Base-by-base conservation (phyloP, 305 asterid species). In the Caryopteris hybrid region DNA sequence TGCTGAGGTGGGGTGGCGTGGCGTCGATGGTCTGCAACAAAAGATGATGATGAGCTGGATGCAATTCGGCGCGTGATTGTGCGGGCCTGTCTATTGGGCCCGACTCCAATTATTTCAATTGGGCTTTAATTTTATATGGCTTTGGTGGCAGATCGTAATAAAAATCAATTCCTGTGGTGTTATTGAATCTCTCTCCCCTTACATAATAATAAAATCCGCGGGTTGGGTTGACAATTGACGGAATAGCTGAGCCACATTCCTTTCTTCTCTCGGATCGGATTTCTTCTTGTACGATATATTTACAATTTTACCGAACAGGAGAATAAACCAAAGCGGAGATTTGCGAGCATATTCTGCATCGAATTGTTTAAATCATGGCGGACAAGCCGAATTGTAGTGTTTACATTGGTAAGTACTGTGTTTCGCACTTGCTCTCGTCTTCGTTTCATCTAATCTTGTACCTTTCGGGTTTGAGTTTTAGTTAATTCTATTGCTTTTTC, bases 341-440 rank as follows among this genome's bases (percentile, higher is more conserved):
- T 54, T 67, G 63, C 29, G 36, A 61, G 70, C 58, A 48, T 29
- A 55, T 62, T 29, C 58, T 27, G n/a, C 1, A 29, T 54, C 31
- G 17, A 50, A 25, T 39, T 48, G 39, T 38, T 45, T 60, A 0
- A 22, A 39, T 58, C 70, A 89, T 89, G 90, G 86, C 89, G 48
- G 89, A 83, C 17, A 78, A 77, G 57, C 70, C 84, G 11, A 82
- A 68, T 61, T 79, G 78, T 61, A 73, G 88, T 21, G 78, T 89
- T 67, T 89, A 87, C 55, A 71, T 89, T 8, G 96, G 96, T 87
- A 80, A 58, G 80, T 16, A 4, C 47, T 52, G 0, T 54, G 22
- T 42, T 52, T 14, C 50, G 5, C 43, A 31, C 22, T 58, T 47
- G 22, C 33, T 31, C 13, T 21, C 9, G 22, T 4, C 6, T 25